Percentiles rank a stretch among this genome's conserved stretches.
Conservation (phyloP, 2,329 filamentous ascomycete species). For the Alternaria solani region DNA sequence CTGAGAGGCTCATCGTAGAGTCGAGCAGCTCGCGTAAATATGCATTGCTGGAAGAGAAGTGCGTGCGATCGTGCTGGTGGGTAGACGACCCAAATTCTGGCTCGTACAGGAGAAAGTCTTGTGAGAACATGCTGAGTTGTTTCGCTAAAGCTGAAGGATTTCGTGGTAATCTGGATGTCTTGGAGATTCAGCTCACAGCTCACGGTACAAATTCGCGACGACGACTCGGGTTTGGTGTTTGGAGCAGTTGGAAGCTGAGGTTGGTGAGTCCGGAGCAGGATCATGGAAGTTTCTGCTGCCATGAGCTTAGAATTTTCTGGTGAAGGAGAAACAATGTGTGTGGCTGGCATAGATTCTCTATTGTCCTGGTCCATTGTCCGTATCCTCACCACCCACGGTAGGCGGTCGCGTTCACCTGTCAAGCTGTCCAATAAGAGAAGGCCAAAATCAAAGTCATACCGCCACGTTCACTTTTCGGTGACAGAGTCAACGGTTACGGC, state of each 20-base stretch:
- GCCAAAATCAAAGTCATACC: background rate
- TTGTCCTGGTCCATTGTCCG: slow-evolving; percentile 19
- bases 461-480: slow-evolving; percentile 1
- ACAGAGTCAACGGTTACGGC: background rate
- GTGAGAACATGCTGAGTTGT: slow-evolving; percentile 16
- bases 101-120: slow-evolving; percentile 17
- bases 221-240: slow-evolving; percentile 8
- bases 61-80: slow-evolving; percentile 6
- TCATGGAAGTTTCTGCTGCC: background rate
- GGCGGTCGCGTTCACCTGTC: slow-evolving; percentile 3
- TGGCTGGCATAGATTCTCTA: slow-evolving; percentile 7
- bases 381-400: slow-evolving; percentile 8
- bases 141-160: slow-evolving; percentile 6
- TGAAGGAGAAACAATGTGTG: slow-evolving; percentile 11
- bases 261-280: slow-evolving; percentile 8
- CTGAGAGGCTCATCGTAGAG: slow-evolving; percentile 17
- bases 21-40: slow-evolving; percentile 21
- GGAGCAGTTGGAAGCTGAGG: slow-evolving; percentile 8
- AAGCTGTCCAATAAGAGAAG: slow-evolving; percentile 2
- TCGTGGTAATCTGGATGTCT: background rate
- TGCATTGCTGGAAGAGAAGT: slow-evolving; percentile 2
- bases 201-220: slow-evolving; percentile 6
- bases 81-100: slow-evolving; percentile 1
- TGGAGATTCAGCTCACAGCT: background rate
- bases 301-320: background rate